Conservation (phyloP, 352 stramenopile genomes). For the Phytopythium sindhum region DNA sequence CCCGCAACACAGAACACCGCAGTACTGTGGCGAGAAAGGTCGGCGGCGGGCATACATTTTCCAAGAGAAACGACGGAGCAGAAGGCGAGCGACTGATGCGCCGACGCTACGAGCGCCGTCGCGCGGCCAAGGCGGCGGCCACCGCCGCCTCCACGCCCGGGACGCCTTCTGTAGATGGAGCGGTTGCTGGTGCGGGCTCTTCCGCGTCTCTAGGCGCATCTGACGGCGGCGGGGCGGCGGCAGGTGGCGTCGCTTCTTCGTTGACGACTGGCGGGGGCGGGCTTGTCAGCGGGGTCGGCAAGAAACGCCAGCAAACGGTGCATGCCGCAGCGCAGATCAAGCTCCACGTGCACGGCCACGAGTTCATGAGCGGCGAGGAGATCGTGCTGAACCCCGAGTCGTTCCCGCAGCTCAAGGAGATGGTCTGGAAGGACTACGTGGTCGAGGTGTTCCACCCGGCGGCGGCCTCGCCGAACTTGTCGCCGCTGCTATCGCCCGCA, state of each 20-base stretch:
- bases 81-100: constrained; percentile 27
- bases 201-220: background rate
- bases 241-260: background rate
- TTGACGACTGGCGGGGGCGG: background rate
- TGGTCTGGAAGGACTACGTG: constrained; percentile 70
- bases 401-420: constrained; percentile 70
- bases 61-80: background rate
- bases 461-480: constrained; percentile 10
- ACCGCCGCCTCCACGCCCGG: constrained; percentile 16
- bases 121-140: constrained; percentile 36
- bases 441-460: constrained; percentile 76
- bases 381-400: constrained; percentile 79
- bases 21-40: background rate
- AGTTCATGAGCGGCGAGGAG: constrained; percentile 81
- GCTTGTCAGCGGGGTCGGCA: constrained; percentile 8
- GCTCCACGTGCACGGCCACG: constrained; percentile 75
- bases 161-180: background rate
- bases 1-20: background rate
- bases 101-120: constrained; percentile 45
- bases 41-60: background rate
- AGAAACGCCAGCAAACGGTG: constrained; percentile 42
- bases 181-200: background rate
- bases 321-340: constrained; percentile 67
- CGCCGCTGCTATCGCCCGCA: constrained; percentile 18
- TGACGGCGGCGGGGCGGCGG: background rate